phyloP scores from a whole-genome alignment of 331 rosid species.

The Quercus phellos region DNA sequence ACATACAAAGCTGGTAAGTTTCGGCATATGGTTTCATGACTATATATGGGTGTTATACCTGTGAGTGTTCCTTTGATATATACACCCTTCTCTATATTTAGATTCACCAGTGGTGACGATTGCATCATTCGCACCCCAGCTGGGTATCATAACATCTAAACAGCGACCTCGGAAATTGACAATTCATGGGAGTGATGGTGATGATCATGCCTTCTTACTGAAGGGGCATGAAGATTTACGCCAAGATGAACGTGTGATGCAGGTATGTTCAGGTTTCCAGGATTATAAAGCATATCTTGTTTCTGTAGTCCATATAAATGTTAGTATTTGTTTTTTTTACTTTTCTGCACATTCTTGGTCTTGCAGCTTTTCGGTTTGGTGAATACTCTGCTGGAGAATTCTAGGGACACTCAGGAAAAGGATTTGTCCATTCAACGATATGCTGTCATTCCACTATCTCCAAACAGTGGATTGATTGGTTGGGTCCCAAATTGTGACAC shows the following conservation, averaged over 20 bases:
- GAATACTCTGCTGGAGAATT: slow-evolving; percentile 82
- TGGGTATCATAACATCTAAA: slow-evolving; percentile 91
- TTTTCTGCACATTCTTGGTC: slow-evolving; percentile 6
- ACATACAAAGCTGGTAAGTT: slow-evolving; percentile 83
- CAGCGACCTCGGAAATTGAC: slow-evolving; percentile 95
- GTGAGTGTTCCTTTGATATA: slow-evolving; percentile 3
- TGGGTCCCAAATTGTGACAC: slow-evolving; percentile 99
- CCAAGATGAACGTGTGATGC: slow-evolving; percentile 99
- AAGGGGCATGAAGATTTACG: slow-evolving; percentile 98
- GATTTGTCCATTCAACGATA: slow-evolving; percentile 84
- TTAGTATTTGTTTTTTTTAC: background rate
- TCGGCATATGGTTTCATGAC: background rate
- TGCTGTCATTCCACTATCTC: slow-evolving; percentile 87
- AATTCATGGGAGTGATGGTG: slow-evolving; percentile 91
- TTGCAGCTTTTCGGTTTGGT: slow-evolving; percentile 90
- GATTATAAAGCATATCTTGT: background rate
- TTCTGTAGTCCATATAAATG: background rate
- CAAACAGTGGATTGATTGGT: slow-evolving; percentile 95
- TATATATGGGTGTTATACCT: background rate
- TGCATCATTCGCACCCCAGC: slow-evolving; percentile 86
- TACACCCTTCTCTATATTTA: slow-evolving; percentile 28
- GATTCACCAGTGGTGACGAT: slow-evolving; percentile 84
- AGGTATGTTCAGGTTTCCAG: slow-evolving; percentile 40
- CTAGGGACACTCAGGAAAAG: slow-evolving; percentile 77
- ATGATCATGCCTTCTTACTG: slow-evolving; percentile 89